phyloP scores from a whole-genome alignment of 73 alveolate genomes.

The Symbiodinium natans region DNA sequence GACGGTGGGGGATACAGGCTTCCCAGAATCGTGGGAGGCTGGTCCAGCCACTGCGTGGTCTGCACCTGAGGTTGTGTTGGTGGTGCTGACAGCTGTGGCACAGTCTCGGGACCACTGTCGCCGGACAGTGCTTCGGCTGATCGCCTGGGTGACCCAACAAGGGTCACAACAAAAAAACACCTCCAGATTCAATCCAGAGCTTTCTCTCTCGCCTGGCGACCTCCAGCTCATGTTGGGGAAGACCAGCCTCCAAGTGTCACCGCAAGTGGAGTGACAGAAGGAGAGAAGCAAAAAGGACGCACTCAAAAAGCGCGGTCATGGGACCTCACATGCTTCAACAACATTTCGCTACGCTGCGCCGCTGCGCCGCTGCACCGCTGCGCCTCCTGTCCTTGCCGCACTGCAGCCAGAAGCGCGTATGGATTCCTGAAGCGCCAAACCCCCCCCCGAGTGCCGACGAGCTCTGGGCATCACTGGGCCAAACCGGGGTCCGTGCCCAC shows the following conservation, averaged over 20 bases:
- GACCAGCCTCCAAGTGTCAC: slow-evolving; percentile 52
- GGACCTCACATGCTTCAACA: too few species aligned
- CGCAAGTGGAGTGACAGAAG: too few species aligned
- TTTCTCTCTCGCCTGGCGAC: slow-evolving; percentile 7
- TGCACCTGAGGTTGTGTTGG: slow-evolving; percentile 75
- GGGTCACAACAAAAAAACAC: too few species aligned
- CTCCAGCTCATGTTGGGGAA: slow-evolving; percentile 61
- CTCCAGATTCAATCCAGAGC: too few species aligned
- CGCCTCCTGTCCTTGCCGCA: slow-evolving; percentile 70
- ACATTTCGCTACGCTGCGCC: too few species aligned
- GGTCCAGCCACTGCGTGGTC: slow-evolving; percentile 36
- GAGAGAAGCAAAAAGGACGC: too few species aligned
- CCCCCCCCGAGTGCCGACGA: too few species aligned
- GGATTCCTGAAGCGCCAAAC: slow-evolving; percentile 73
- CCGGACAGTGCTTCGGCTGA: slow-evolving; percentile 18
- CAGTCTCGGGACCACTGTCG: slow-evolving; percentile 46
- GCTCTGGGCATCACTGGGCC: too few species aligned
- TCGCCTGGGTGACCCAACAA: neutral
- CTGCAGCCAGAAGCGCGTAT: slow-evolving; percentile 67
- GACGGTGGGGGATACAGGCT: slow-evolving; percentile 25
- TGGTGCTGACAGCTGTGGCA: slow-evolving; percentile 24
- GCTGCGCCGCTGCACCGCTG: too few species aligned
- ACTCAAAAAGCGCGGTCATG: too few species aligned
- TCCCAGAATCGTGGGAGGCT: slow-evolving; percentile 55
- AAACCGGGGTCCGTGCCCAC: slow-evolving; percentile 9